Percentiles rank a stretch among this genome's conserved stretches.
These are phyloP conservation scores for Xylaria sp. DNA, from an alignment of 2,329 filamentous ascomycete species.

Conservation along the genomic window DNA sequence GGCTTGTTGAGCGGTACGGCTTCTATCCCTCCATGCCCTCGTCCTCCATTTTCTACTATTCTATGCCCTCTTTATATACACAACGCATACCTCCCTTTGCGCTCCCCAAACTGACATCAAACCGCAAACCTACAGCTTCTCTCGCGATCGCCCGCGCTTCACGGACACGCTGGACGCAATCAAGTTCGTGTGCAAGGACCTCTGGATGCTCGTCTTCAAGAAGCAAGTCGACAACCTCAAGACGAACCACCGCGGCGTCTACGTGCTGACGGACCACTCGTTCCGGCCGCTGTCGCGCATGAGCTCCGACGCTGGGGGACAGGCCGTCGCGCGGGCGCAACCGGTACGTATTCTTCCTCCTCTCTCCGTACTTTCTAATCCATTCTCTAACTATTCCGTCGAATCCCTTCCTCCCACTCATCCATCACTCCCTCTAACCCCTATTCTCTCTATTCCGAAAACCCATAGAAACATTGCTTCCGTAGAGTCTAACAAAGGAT, in stretches of 20 bases:
- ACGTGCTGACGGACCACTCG: constrained; percentile 91
- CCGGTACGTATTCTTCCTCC: constrained; percentile 67
- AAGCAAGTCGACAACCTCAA: constrained; percentile 99
- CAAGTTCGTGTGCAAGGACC: constrained; percentile 98
- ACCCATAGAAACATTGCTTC: background rate
- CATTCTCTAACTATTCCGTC: too few relatives aligned
- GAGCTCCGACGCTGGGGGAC: constrained; percentile 81
- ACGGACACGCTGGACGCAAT: constrained; percentile 94
- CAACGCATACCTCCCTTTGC: background rate
- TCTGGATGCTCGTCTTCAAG: constrained; percentile 93
- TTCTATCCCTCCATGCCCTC: background rate
- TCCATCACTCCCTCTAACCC: constrained; percentile 27
- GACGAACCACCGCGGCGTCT: constrained; percentile 96
- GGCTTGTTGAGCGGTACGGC: constrained; percentile 85
- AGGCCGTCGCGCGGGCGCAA: constrained; percentile 79
- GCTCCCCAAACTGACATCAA: background rate
- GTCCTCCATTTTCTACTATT: background rate
- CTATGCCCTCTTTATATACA: background rate
- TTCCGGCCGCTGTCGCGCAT: constrained; percentile 92
- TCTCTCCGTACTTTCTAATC: constrained; percentile 16
- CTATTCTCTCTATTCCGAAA: background rate
- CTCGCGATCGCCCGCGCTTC: constrained; percentile 85
- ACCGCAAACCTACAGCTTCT: constrained; percentile 67
- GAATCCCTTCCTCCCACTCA: background rate
- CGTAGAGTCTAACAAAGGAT: constrained; percentile 8